phyloP scores from a whole-genome alignment of 2,329 filamentous ascomycete species.

The Purpureocillium lavendulum region DNA sequence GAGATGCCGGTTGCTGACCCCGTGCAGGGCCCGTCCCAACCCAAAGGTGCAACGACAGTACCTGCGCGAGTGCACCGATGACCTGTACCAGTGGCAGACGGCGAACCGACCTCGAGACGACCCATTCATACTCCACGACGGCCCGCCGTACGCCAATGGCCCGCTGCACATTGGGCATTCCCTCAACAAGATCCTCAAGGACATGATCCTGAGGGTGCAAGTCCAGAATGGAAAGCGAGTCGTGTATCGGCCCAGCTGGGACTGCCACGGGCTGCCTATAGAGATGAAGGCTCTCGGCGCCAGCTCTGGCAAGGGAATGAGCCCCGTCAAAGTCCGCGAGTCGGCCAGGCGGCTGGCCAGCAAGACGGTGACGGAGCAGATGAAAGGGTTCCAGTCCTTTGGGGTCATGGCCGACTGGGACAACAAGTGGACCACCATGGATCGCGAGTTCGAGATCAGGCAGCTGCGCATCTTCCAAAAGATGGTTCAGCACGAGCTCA shows the following conservation, averaged over 20 bases:
- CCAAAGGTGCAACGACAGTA: slow-evolving; percentile 45
- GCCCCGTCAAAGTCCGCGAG: slow-evolving; percentile 51
- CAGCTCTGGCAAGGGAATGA: slow-evolving; percentile 31
- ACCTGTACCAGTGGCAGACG: slow-evolving; percentile 83
- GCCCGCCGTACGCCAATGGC: slow-evolving; percentile 94
- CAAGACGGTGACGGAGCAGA: slow-evolving; percentile 64
- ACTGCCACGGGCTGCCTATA: slow-evolving; percentile 94
- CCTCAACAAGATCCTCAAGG: slow-evolving; percentile 94
- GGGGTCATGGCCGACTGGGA: slow-evolving; percentile 79
- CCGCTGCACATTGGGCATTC: slow-evolving; percentile 87
- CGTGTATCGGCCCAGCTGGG: slow-evolving; percentile 87
- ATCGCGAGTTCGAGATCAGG: slow-evolving; percentile 61
- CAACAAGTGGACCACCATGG: slow-evolving; percentile 70
- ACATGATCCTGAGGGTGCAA: slow-evolving; percentile 79
- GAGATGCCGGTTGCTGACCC: too few species aligned
- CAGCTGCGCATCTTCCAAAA: slow-evolving; percentile 69
- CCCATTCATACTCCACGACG: slow-evolving; percentile 83
- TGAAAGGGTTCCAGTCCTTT: slow-evolving; percentile 63
- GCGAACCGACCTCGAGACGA: slow-evolving; percentile 43
- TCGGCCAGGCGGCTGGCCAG: slow-evolving; percentile 58
- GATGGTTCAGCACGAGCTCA: slow-evolving; percentile 64
- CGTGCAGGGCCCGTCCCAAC: slow-evolving; percentile 40
- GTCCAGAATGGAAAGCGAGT: slow-evolving; percentile 64
- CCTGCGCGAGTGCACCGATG: slow-evolving; percentile 72
- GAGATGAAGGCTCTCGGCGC: slow-evolving; percentile 84